Evolutionary conservation across 2,329 filamentous ascomycete genomes (phyloP).

Genomic region (Lachnellula arida): DNA sequence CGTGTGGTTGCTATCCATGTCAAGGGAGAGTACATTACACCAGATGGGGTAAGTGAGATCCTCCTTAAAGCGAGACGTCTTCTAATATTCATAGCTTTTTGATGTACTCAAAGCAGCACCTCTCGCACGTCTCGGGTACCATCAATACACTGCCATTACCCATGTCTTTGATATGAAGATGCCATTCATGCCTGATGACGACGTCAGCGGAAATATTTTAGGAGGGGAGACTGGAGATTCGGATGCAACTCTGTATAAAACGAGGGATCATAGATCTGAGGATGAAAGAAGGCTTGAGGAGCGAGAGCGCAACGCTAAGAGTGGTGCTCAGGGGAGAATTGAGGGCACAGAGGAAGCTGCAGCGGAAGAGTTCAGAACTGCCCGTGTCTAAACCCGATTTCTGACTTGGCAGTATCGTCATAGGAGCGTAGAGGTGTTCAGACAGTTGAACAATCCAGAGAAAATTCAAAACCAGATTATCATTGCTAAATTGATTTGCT

Average conservation of each 20-base stretch:
- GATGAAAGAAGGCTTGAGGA: not conserved
- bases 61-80: not conserved
- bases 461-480: no score
- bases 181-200: slow-evolving; percentile 18
- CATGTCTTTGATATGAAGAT: slow-evolving; percentile 14
- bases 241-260: not conserved
- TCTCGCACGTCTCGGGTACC: slow-evolving; percentile 13
- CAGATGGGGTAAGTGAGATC: slow-evolving; percentile 1
- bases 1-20: slow-evolving; percentile 16
- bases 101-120: slow-evolving; percentile 15
- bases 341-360: not conserved
- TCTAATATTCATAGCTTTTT: slow-evolving; percentile 6
- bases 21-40: slow-evolving; percentile 15
- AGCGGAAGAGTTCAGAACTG: not conserved
- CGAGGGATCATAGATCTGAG: not conserved
- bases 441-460: no score
- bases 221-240: not conserved
- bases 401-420: no score
- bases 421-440: no score
- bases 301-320: not conserved
- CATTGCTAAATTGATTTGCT: no score
- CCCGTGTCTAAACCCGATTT: not conserved
- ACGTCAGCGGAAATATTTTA: slow-evolving; percentile 4
- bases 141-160: slow-evolving; percentile 16
- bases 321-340: not conserved